phyloP scores from a whole-genome alignment of 1,284 basidiomycete species.

The Trichosporon inkin region DNA sequence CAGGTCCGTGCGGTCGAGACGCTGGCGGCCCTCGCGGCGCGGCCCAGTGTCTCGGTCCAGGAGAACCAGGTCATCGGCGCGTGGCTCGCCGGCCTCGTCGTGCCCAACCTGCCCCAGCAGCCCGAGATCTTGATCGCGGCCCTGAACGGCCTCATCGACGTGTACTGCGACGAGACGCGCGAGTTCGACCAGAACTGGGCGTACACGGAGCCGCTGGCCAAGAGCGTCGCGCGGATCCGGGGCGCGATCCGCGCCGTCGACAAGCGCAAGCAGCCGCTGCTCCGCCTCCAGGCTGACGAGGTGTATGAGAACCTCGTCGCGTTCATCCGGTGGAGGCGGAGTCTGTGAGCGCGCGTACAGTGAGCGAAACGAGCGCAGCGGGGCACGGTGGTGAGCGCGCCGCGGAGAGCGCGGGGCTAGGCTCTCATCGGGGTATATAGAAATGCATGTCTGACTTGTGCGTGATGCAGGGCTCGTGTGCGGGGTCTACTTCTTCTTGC shows the following conservation, averaged over 20 bases:
- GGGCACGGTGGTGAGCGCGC: not conserved
- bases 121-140: conserved; percentile 73
- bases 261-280: conserved; percentile 50
- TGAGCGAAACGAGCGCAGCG: not conserved
- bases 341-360: conserved; percentile 14
- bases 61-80: conserved; percentile 55
- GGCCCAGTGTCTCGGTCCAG: conserved; percentile 59
- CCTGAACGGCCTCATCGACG: conserved; percentile 82
- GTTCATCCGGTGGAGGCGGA: conserved; percentile 80
- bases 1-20: conserved; percentile 75
- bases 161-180: conserved; percentile 84
- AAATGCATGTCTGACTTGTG: no score
- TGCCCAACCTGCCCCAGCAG: conserved; percentile 51
- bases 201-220: conserved; percentile 57
- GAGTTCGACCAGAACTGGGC: conserved; percentile 67
- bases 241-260: conserved; percentile 59
- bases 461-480: not conserved
- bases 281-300: conserved; percentile 53
- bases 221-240: conserved; percentile 58
- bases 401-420: not conserved
- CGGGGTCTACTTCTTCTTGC: conserved; percentile 17
- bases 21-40: conserved; percentile 72
- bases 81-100: conserved; percentile 23
- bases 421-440: not conserved
- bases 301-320: conserved; percentile 71